A percentile compares a stretch with the other conserved stretches of the same genome.
These are phyloP conservation scores for Scheffersomyces amazonensis DNA, from an alignment of 805 yeast genomes.

Conservation along the genomic window DNA sequence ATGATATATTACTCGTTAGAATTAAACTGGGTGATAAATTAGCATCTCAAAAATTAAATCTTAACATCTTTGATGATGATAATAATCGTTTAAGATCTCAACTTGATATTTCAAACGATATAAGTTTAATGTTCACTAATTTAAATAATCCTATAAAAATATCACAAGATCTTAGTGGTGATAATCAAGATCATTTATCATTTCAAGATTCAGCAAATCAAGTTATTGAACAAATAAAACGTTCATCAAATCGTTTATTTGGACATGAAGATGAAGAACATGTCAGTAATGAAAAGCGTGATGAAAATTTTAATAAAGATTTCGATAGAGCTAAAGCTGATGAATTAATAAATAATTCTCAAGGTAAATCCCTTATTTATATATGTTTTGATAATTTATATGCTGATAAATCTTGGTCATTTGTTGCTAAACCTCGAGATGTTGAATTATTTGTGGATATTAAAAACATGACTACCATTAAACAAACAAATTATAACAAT, in stretches of 20 bases:
- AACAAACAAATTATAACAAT: conserved; percentile 31
- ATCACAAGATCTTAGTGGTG: conserved; percentile 4
- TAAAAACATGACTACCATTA: conserved; percentile 30
- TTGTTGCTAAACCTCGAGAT: conserved; percentile 28
- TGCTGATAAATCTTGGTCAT: conserved; percentile 42
- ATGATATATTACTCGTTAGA: conserved; percentile 35
- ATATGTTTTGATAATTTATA: conserved; percentile 43
- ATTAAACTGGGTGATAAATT: conserved; percentile 28
- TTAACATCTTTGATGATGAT: conserved; percentile 36
- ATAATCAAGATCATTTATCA: not conserved
- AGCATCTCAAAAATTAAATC: conserved; percentile 31
- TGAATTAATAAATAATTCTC: conserved; percentile 9
- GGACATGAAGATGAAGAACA: not conserved
- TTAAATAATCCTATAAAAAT: conserved; percentile 26
- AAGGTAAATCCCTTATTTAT: conserved; percentile 28
- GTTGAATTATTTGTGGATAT: conserved; percentile 33
- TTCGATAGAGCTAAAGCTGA: not conserved
- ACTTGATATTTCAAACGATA: conserved; percentile 26
- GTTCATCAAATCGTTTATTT: not conserved
- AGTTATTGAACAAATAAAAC: not conserved
- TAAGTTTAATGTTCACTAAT: conserved; percentile 34
- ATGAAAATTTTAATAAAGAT: too few relatives aligned
- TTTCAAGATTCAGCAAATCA: too few relatives aligned
- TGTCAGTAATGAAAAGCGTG: not conserved
- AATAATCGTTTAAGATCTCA: conserved; percentile 31